phyloP scores from a whole-genome alignment of 345 rosid species.

The Populus davidiana region DNA sequence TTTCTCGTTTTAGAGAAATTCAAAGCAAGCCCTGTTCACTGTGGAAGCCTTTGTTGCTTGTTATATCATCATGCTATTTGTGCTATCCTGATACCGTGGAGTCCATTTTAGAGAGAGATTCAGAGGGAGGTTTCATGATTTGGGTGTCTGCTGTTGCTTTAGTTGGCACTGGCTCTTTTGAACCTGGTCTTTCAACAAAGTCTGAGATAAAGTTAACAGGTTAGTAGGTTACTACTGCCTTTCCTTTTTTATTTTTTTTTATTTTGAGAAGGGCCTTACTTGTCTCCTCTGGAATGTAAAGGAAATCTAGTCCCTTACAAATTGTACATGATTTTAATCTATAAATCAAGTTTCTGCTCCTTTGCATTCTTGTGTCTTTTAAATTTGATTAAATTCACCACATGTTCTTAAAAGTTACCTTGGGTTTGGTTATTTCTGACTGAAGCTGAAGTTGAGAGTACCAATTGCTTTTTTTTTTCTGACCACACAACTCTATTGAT shows the following conservation, averaged over 20 bases:
- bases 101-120: slow-evolving; percentile 49
- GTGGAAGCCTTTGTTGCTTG: slow-evolving; percentile 79
- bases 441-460: neutral
- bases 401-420: too few relatives aligned
- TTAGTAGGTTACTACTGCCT: slow-evolving; percentile 21
- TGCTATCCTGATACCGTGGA: slow-evolving; percentile 53
- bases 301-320: neutral
- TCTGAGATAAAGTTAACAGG: slow-evolving; percentile 70
- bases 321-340: neutral
- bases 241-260: too few relatives aligned
- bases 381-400: neutral
- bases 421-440: neutral
- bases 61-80: slow-evolving; percentile 71
- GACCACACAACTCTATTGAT: too few relatives aligned
- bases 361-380: neutral
- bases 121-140: slow-evolving; percentile 50
- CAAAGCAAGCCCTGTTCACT: slow-evolving; percentile 55
- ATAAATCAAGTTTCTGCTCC: neutral
- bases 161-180: slow-evolving; percentile 40
- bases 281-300: neutral
- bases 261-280: neutral
- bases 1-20: slow-evolving; percentile 55
- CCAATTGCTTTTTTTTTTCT: neutral
- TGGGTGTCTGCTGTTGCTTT: slow-evolving; percentile 69
- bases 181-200: slow-evolving; percentile 37